These are phyloP conservation scores for Cicer arietinum DNA, from an alignment of 306 rosid genomes.

Conservation along the genomic window DNA sequence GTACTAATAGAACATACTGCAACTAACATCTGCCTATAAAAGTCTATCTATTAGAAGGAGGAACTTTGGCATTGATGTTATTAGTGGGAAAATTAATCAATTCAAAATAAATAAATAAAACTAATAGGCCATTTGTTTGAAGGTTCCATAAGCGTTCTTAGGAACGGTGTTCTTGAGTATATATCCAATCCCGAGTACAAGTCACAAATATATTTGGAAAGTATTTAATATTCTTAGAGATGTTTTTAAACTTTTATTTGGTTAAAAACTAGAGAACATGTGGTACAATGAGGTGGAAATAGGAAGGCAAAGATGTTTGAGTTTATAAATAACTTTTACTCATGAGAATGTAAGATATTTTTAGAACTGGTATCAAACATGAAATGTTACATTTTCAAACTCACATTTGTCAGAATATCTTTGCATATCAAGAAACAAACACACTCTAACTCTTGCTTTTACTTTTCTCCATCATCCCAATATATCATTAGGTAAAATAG, in stretches of 20 bases:
- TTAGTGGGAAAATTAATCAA: background rate
- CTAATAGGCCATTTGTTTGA: background rate
- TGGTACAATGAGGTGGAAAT: background rate
- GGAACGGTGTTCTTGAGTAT: background rate
- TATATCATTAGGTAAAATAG: background rate
- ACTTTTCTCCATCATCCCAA: background rate
- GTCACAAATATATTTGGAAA: background rate
- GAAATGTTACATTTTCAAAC: background rate
- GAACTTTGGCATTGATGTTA: background rate
- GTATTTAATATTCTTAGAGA: background rate
- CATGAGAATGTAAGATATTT: background rate
- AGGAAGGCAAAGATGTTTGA: background rate
- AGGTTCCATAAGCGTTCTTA: too few species aligned
- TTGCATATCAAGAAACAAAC: background rate
- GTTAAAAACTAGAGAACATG: background rate
- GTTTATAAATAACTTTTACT: background rate
- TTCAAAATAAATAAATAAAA: background rate
- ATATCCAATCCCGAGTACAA: background rate
- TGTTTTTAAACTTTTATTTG: background rate
- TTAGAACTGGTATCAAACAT: background rate
- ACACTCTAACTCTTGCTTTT: background rate
- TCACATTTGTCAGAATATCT: background rate
- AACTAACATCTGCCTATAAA: background rate
- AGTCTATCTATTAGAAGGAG: background rate
- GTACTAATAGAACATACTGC: background rate